Percentiles rank a stretch among this genome's conserved stretches.
These are phyloP conservation scores for Globisporangium orthogonon DNA, from an alignment of 352 stramenopile genomes.

Conservation along the genomic window DNA sequence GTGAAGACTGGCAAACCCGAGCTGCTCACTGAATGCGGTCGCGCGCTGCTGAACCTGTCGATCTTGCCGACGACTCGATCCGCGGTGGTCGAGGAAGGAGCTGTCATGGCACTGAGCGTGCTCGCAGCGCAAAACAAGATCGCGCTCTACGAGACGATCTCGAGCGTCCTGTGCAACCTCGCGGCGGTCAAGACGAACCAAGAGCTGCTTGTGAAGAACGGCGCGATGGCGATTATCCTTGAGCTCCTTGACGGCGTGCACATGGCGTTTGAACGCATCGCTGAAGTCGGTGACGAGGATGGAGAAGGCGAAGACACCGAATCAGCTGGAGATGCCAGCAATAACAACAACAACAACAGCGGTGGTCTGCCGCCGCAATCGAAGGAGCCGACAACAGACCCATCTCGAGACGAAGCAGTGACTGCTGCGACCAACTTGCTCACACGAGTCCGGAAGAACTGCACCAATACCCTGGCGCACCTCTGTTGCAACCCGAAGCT, in stretches of 20 bases:
- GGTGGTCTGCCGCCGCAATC: too few relatives aligned
- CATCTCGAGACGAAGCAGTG: conserved; percentile 16
- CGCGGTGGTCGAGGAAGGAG: conserved; percentile 69
- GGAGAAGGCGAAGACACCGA: conserved; percentile 10
- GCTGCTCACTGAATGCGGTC: conserved; percentile 32
- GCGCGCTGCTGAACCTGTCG: conserved; percentile 71
- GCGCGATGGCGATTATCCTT: conserved; percentile 34
- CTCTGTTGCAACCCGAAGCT: conserved; percentile 76
- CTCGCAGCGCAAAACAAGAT: conserved; percentile 30
- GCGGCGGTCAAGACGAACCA: conserved; percentile 57
- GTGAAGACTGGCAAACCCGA: conserved; percentile 21
- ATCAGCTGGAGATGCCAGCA: background rate
- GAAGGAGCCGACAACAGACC: conserved; percentile 4
- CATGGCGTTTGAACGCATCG: conserved; percentile 20
- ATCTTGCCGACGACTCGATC: conserved; percentile 70
- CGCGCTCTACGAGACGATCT: conserved; percentile 34
- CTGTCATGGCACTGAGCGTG: conserved; percentile 44
- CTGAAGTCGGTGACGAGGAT: conserved; percentile 7
- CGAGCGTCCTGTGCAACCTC: conserved; percentile 54
- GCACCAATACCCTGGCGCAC: conserved; percentile 49
- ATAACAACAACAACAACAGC: background rate
- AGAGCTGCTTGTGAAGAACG: conserved; percentile 53
- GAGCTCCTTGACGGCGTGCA: conserved; percentile 32
- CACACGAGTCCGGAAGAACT: conserved; percentile 48
- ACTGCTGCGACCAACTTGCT: conserved; percentile 16